phyloP scores from a whole-genome alignment of 192 early-diverging fungal genomes.

The Gryganskiella cystojenkinii region DNA sequence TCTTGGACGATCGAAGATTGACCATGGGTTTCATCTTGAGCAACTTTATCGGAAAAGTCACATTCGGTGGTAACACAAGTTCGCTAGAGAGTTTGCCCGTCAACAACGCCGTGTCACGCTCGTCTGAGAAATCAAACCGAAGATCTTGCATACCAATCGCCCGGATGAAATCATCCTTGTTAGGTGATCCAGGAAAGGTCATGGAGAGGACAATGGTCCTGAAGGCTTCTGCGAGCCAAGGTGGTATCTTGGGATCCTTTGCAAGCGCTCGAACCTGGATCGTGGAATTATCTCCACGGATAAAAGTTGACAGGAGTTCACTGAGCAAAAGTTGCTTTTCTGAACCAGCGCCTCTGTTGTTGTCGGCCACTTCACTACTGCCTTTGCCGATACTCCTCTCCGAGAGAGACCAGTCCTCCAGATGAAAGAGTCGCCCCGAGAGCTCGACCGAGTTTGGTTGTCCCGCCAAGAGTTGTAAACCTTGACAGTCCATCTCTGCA shows the following conservation, averaged over 20 bases:
- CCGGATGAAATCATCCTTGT: slow-evolving; percentile 31
- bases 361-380: no score
- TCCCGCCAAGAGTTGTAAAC: slow-evolving; percentile 19
- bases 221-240: slow-evolving; percentile 34
- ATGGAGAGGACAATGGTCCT: slow-evolving; percentile 40
- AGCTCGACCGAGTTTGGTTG: slow-evolving; percentile 18
- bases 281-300: slow-evolving; percentile 35
- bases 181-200: slow-evolving; percentile 41
- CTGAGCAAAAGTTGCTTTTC: slow-evolving; percentile 41
- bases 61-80: slow-evolving; percentile 43
- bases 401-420: slow-evolving; percentile 34
- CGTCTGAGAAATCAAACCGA: slow-evolving; percentile 30
- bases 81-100: slow-evolving; percentile 26
- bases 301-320: slow-evolving; percentile 33
- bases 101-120: slow-evolving; percentile 14
- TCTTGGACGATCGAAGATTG: slow-evolving; percentile 10
- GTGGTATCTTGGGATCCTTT: slow-evolving; percentile 26
- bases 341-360: slow-evolving; percentile 1
- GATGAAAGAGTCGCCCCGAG: slow-evolving; percentile 42
- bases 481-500: slow-evolving; percentile 27
- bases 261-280: slow-evolving; percentile 48
- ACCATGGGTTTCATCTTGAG: slow-evolving; percentile 40
- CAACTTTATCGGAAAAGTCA: slow-evolving; percentile 48
- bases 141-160: slow-evolving; percentile 30
- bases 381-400: background rate